Conservation (phyloP, 73 alveolate species). For the Uronychia setigera region DNA sequence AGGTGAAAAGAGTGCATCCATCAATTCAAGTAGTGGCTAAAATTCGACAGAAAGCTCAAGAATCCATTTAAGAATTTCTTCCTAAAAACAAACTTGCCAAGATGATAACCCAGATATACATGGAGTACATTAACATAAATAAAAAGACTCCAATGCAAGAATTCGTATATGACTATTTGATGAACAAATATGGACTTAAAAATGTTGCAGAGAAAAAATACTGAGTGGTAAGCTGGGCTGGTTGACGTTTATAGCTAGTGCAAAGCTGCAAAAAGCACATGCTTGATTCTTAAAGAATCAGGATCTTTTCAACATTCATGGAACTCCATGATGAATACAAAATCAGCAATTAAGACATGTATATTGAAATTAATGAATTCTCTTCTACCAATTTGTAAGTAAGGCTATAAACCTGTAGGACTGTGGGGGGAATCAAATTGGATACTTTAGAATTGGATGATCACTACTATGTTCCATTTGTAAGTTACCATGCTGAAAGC, state of each 20-base stretch:
- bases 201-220: slow-evolving; percentile 76
- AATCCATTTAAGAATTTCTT: background rate
- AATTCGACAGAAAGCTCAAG: background rate
- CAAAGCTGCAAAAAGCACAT: background rate
- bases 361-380: background rate
- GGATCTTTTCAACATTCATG: background rate
- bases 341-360: background rate
- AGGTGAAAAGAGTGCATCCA: background rate
- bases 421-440: background rate
- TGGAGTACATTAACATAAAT: background rate
- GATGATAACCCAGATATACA: background rate
- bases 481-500: background rate
- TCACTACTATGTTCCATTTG: background rate
- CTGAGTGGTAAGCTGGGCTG: background rate
- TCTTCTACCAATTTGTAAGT: background rate
- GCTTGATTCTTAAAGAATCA: background rate
- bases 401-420: background rate
- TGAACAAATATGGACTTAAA: slow-evolving; percentile 75
- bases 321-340: background rate
- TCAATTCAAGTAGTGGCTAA: background rate
- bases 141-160: slow-evolving; percentile 5
- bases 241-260: background rate
- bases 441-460: background rate
- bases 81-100: background rate
- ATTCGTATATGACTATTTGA: slow-evolving; percentile 62